A percentile compares a stretch with the other conserved stretches of the same genome.
Conservation (phyloP, 1,284 basidiomycete genomes). For the Peniophora sp. region DNA sequence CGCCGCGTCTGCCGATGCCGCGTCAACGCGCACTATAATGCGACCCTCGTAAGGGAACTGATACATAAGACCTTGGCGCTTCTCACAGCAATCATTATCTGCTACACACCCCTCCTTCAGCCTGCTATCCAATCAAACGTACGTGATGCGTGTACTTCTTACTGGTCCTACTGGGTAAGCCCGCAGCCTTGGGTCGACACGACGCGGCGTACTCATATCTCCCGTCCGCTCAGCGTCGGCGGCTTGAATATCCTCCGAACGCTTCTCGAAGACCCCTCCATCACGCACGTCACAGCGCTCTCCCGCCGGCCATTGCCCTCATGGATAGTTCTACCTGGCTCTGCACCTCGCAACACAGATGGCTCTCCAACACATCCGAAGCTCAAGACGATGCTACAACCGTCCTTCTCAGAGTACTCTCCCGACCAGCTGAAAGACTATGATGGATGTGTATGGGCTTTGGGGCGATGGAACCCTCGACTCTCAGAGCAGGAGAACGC, state of each 20-base stretch:
- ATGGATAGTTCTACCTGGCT: conserved; percentile 23
- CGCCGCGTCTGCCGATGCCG: too few relatives aligned
- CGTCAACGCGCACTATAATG: too few relatives aligned
- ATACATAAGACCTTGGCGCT: too few relatives aligned
- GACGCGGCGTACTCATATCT: too few relatives aligned
- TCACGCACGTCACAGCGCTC: conserved; percentile 26
- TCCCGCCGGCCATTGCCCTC: conserved; percentile 24
- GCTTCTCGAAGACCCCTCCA: conserved; percentile 23
- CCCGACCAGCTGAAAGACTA: conserved; percentile 24
- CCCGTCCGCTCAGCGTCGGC: conserved; percentile 13
- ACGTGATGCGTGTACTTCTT: conserved; percentile 13
- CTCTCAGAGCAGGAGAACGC: conserved; percentile 28
- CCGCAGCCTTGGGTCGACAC: conserved; percentile 2
- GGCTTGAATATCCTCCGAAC: conserved; percentile 29
- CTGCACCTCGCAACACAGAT: conserved; percentile 11
- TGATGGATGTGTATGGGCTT: conserved; percentile 31
- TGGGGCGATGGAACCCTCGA: conserved; percentile 22
- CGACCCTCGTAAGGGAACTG: too few relatives aligned
- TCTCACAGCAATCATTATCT: too few relatives aligned
- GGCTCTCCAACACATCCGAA: conserved; percentile 10
- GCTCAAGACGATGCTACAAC: conserved; percentile 21
- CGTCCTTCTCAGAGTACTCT: conserved; percentile 26
- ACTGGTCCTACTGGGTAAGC: conserved; percentile 13
- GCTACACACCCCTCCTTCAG: too few relatives aligned
- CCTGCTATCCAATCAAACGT: too few relatives aligned